phyloP scores from a whole-genome alignment of 192 early-diverging fungal genomes.

The Podila epicladia region DNA sequence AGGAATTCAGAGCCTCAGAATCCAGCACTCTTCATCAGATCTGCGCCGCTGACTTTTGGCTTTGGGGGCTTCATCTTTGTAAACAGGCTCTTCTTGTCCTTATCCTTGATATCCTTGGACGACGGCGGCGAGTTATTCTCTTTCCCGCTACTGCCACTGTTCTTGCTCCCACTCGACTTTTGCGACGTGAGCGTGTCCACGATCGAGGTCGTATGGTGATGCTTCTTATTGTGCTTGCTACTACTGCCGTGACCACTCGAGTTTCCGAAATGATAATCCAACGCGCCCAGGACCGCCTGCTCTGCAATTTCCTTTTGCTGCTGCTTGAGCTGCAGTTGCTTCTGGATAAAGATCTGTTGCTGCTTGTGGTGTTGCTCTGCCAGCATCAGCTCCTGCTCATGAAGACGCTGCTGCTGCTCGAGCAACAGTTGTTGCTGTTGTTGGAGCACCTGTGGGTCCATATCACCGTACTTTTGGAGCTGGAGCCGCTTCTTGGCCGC shows the following conservation, averaged over 20 bases:
- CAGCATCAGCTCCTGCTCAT: slow-evolving; percentile 16
- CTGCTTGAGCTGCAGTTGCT: slow-evolving; percentile 8
- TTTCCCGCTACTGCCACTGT: neutral
- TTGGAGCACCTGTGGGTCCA: neutral
- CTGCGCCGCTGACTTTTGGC: slow-evolving; percentile 14
- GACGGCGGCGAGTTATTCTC: neutral
- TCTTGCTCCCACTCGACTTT: neutral
- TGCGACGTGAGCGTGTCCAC: neutral
- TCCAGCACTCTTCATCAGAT: slow-evolving; percentile 23
- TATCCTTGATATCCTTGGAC: slow-evolving; percentile 5
- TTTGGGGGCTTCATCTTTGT: slow-evolving; percentile 15
- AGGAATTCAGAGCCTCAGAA: no score
- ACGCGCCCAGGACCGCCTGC: neutral
- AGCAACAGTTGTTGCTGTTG: slow-evolving; percentile 2
- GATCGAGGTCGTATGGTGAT: neutral
- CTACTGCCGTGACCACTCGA: neutral
- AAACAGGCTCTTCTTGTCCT: slow-evolving; percentile 13
- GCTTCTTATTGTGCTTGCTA: neutral
- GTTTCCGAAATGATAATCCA: slow-evolving; percentile 9
- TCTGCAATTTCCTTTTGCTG: neutral
- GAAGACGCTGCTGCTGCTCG: slow-evolving; percentile 8
- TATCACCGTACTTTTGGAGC: neutral
- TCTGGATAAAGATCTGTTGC: slow-evolving; percentile 7
- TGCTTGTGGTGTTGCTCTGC: slow-evolving; percentile 13
- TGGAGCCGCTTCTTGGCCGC: neutral